These are phyloP conservation scores for Ceratobasidium sp. DNA, from an alignment of 1,284 basidiomycete genomes.

Conservation along the genomic window DNA sequence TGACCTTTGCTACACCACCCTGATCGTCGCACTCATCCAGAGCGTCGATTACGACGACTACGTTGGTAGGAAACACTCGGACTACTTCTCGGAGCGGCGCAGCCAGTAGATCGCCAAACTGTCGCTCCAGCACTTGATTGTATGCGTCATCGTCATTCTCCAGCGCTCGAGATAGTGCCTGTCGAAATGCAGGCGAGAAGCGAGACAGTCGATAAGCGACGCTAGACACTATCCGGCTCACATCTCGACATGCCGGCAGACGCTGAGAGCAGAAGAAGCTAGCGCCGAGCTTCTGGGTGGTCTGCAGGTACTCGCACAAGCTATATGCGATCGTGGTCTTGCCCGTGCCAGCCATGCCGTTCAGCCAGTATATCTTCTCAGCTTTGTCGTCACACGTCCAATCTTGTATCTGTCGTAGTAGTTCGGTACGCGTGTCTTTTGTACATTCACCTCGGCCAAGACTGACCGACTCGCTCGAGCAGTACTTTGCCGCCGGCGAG, in stretches of 20 bases:
- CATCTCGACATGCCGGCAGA: constrained; percentile 4
- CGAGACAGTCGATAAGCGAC: constrained; percentile 10
- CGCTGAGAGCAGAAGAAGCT: constrained; percentile 28
- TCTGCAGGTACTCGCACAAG: not conserved
- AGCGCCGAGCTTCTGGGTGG: not conserved
- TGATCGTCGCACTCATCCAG: constrained; percentile 20
- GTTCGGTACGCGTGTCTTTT: not conserved
- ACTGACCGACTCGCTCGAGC: not conserved
- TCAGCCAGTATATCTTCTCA: constrained; percentile 26
- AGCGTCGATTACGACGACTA: constrained; percentile 11
- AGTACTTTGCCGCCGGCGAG: not conserved
- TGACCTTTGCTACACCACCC: too few species aligned
- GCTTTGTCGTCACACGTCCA: not conserved
- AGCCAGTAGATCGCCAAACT: not conserved
- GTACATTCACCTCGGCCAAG: not conserved
- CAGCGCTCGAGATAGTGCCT: not conserved
- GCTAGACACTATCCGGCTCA: constrained; percentile 14
- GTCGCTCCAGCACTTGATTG: not conserved
- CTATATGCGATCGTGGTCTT: constrained; percentile 16
- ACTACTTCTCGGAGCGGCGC: not conserved
- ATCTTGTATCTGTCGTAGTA: not conserved
- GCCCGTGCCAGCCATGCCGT: constrained; percentile 36
- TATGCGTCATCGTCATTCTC: not conserved
- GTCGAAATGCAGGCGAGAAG: not conserved
- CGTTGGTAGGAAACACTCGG: not conserved